Evolutionary conservation across 192 early-diverging fungal genomes (phyloP), one percentile per base, ranked within the genome.

Genomic region (Chytriomyces hyalinus): DNA sequence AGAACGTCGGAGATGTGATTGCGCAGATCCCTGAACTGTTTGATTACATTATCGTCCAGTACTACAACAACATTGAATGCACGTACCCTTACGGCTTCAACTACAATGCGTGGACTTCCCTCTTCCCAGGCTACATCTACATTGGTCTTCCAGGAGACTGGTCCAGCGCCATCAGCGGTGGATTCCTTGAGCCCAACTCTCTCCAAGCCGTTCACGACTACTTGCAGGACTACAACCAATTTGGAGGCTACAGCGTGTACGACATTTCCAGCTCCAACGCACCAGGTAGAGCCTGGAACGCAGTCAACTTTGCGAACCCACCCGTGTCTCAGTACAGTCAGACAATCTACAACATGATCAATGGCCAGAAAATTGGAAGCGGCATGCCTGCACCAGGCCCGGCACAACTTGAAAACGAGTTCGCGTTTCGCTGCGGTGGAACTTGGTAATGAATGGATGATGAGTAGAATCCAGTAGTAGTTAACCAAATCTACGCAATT

Each of bases 21-120:
- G 70, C 70, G 24, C 48, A 71, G 36, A 71, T 51, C 17, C 70
- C 70, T 3, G 11, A 13, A 20, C 59, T 51, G 3, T 71, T 71
- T 28, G 70, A 71, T 51, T 71, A 71, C 53, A 50, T 71, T 4
- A 57, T 59, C 6, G 51, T 71, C 5, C 70, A 71, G 20, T 71
- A 71, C 70, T 71, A 71, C 70, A 71, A 71, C 70, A 71, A 71
- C 51, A 59, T 71, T 22, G 70, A 71, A 57, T 71, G 70, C 70
- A 71, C 70, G 2, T 71, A 71, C 48, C 70, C 70, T 4, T 71
- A 59, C 53, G 70, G 70, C n/a, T 71, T 71, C 28, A 71, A 71
- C 51, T 71, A 59, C 48, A 49, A 71, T 22, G 6, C 5, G 6
- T 71, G 70, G 70, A 71, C 11, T 0, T 6, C 50, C 10, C 50